Evolutionary conservation across 2,329 filamentous ascomycete species (phyloP), one percentile per base, ranked within the genome.

Genomic region (Pleurostoma richardsiae): DNA sequence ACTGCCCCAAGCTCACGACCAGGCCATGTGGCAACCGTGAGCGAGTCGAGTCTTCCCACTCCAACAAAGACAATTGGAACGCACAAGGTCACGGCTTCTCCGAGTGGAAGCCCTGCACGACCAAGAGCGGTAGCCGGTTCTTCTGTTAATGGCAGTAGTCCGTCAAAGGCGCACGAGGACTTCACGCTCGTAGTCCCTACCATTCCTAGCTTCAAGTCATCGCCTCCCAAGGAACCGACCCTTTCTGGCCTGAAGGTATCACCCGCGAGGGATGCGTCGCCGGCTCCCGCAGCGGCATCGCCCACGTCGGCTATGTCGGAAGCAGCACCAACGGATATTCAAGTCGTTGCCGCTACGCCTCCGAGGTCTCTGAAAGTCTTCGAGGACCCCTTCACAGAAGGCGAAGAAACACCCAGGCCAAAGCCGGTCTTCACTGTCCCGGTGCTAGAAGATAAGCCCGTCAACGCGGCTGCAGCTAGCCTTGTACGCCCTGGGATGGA

Each of bases 321-420:
- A 19, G 19, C 19, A 19, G 19, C 19, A 19, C 19, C 19, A 19
- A 19, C 19, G 19, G 19, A 19, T 19, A 19, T 19, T 19, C 19
- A 19, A 19, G 19, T 19, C 4, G 55, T 48, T 43, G 44, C 51
- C 2, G 49, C 54, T 39, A 62, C 66, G 0, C 63, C 67, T 3
- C 61, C 66, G 3, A 67, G 65, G 40, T 55, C 67, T 2, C 57
- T 82, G 10, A 71, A 80, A 54, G 80, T 85, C 1, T 85, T 82
- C 50, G 82, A 85, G 55, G 81, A 85, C 52, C 81, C 81, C 2
- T 77, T 81, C 49, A 74, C 71, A 38, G 69, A 70, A 29, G 69
- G 76, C 27, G 67, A 76, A 41, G 56, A 67, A 5, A 69, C 71
- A 2, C 68, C 76, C 1, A 71, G 71, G 45, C 71, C 75, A 2